Base-by-base conservation (phyloP, 73 alveolate species). In the Strombidium stylifer region DNA sequence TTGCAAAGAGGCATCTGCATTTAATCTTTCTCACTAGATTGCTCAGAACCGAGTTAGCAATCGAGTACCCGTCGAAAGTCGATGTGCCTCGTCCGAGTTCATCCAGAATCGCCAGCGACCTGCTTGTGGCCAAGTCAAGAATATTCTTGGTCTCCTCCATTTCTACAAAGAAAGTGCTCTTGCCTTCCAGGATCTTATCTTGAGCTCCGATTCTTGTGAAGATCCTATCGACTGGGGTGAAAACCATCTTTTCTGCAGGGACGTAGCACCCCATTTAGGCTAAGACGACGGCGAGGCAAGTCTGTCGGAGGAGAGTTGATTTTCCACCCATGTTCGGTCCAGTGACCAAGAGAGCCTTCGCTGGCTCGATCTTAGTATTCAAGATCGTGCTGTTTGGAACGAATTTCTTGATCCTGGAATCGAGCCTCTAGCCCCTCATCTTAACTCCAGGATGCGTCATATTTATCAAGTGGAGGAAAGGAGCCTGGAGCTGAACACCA, bases 251-350 rank as follows among this genome's bases (percentile, higher is more conserved):
- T 30, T 34, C 55, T 5, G 93, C 91, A 18, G 76, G 74, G 41
- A 81, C 82, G 12, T 67, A 62, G 48, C 91, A 71, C 12, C 93
- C 98, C 6, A 89, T 21, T 59, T 92, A 85, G 16, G 98, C 98
- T 65, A 92, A 46, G 16, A 92, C 64, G n/a, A 74, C 86, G 0
- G 94, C 94, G 31, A 81, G 42, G 41, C 94, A 78, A 21, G 82
- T 72, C 73, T 82, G 81, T 49, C 98, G 51, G 19, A 92, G 80
- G 32, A 89, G 61, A 14, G 98, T 92, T 7, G 96, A 85, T 58
- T 92, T 92, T 21, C 98, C 98, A 10, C 98, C 96, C 98, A 92
- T 92, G 52, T 92, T 92, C 24, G 98, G 98, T 15, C 98, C 98
- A 8, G 97, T 92, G 34, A 92, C 84, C 19, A 89, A 60, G 34